Percentiles rank a stretch among this genome's conserved stretches.
These are phyloP conservation scores for Didymella glomerata DNA, from an alignment of 2,329 filamentous ascomycete species.

Conservation along the genomic window DNA sequence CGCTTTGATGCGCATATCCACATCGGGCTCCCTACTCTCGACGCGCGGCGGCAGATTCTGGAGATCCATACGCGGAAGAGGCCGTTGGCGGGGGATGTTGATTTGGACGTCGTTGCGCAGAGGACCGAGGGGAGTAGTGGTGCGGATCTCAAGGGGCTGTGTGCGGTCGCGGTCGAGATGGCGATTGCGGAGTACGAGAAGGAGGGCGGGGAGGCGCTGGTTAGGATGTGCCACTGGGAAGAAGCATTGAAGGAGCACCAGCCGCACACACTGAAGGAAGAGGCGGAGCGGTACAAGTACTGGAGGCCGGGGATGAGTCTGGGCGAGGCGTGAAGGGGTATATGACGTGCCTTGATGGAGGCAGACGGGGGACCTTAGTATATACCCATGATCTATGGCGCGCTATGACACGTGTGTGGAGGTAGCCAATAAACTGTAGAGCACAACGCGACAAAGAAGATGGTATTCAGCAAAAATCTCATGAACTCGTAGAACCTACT, in stretches of 20 bases:
- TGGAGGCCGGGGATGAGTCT: slow-evolving; percentile 47
- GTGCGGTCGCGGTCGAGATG: slow-evolving; percentile 51
- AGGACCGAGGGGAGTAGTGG: slow-evolving; percentile 82
- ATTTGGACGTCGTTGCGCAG: slow-evolving; percentile 69
- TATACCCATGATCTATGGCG: no score
- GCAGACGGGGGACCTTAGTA: no score
- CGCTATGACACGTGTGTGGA: no score
- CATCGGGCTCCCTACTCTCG: slow-evolving; percentile 78
- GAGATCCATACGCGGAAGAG: slow-evolving; percentile 70
- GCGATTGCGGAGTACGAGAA: slow-evolving; percentile 46
- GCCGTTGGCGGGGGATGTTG: slow-evolving; percentile 69
- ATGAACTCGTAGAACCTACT: no score
- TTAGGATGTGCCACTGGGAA: slow-evolving; percentile 60
- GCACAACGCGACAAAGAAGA: no score
- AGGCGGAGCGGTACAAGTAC: slow-evolving; percentile 55
- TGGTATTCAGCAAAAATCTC: no score
- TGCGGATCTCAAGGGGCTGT: slow-evolving; percentile 76
- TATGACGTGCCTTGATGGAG: no score
- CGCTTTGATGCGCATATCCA: slow-evolving; percentile 87
- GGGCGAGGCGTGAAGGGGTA: neutral
- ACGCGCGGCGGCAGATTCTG: slow-evolving; percentile 80
- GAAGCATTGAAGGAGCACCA: slow-evolving; percentile 54
- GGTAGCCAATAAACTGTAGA: no score
- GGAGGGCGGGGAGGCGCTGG: slow-evolving; percentile 32
- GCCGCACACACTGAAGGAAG: slow-evolving; percentile 52